Base-by-base conservation (phyloP, 1,284 basidiomycete genomes). In the Ceratobasidium sp. region DNA sequence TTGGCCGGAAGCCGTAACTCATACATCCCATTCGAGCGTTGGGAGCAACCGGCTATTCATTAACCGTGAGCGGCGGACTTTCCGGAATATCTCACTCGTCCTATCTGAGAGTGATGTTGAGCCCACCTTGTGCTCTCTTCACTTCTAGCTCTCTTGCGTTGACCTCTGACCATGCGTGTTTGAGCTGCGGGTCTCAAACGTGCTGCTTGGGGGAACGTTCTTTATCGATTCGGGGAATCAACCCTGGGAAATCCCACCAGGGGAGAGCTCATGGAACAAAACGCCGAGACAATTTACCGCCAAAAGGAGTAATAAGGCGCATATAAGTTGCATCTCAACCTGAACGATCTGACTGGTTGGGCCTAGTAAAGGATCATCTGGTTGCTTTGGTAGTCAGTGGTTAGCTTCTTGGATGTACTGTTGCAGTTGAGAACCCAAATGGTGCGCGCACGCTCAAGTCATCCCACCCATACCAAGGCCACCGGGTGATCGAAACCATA, bases 401-500 rank as follows among this genome's bases (percentile, higher is more conserved):
- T 48, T 51, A 15, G 31, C n/a, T 56, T 56, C 53, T 31, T 29
- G 15, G 24, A 41, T 41, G 36, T 11, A 41, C 36, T 41, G 36
- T 41, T 41, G 24, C 7, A 56, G 31, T 29, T 56, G 53, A 29
- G 6, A 7, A 3, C 53, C 8, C 9, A 14, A 15, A 7, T 33
- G 56, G 27, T 57, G 8, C 56, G 56, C 33, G 56, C 19, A 15
- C 56, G 24, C 56, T 57, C 31, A 33, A 57, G 56, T 57, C 27
- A 19, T 60, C 22, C 6, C 59, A n/a, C 22, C 59, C 14, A 11
- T 3, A 17, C 17, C 24, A 9, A n/a, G 59, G 14, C n/a, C 33
- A 44, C 19, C 3, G 6, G 36, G 14, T 17, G 27, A 5, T 48
- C 9, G 47, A 11, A 19, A 48, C 60, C 60, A n/a, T 29, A 48